Percentiles rank a stretch among this genome's conserved stretches.
Evolutionary conservation across 148 eudicot genomes (phyloP).

Genomic region (Mesembryanthemum crystallinum): DNA sequence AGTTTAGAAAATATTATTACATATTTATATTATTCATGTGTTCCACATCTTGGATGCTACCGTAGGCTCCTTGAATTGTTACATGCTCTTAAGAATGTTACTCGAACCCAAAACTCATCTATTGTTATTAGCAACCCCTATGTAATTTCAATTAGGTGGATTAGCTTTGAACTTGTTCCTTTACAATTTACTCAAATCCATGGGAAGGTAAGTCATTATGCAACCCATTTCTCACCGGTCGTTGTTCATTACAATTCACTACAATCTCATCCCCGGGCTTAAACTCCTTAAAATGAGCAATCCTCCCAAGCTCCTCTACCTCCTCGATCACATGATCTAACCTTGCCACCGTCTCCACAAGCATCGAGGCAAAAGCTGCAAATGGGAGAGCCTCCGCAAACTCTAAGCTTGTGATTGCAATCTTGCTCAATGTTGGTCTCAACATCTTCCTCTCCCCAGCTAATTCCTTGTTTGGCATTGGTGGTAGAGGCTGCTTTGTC

Average conservation of each 20-base stretch:
- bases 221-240: slow-evolving; percentile 22
- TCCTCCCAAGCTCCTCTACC: slow-evolving; percentile 78
- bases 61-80: not conserved
- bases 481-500: slow-evolving; percentile 14
- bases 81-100: not conserved
- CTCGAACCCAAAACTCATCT: not conserved
- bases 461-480: slow-evolving; percentile 17
- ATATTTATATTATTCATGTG: not conserved
- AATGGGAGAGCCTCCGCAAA: slow-evolving; percentile 97
- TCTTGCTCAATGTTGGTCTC: slow-evolving; percentile 69
- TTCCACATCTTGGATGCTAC: not conserved
- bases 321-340: slow-evolving; percentile 82
- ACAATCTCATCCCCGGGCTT: slow-evolving; percentile 36
- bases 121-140: not conserved
- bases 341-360: slow-evolving; percentile 87
- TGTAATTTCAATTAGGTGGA: not conserved
- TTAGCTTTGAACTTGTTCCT: not conserved
- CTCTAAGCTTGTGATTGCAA: slow-evolving; percentile 66
- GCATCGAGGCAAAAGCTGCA: slow-evolving; percentile 84
- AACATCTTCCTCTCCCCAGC: slow-evolving; percentile 37
- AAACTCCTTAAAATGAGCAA: slow-evolving; percentile 66
- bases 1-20: no score
- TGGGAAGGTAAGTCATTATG: slow-evolving; percentile 59
- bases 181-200: slow-evolving; percentile 30
- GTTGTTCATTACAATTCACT: slow-evolving; percentile 17